Evolutionary conservation across 257 asterid genomes (phyloP).

Genomic region (Linaria vulgaris): DNA sequence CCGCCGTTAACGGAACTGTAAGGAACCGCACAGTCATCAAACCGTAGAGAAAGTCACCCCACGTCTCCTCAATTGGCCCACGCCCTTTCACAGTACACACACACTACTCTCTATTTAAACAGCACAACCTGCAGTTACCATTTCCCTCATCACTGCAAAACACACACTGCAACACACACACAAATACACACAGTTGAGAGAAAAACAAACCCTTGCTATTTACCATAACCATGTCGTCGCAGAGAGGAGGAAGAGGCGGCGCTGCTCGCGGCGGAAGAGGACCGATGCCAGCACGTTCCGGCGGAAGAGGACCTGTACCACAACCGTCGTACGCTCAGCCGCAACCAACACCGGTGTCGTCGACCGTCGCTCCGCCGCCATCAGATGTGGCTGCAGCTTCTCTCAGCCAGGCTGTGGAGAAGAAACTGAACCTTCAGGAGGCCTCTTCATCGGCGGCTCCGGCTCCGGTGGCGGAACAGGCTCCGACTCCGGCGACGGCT

Average conservation of each 20-base stretch:
- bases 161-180: too few species aligned
- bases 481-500: constrained; percentile 11
- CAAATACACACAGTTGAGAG: too few species aligned
- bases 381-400: constrained; percentile 26
- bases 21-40: too few species aligned
- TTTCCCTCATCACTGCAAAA: too few species aligned
- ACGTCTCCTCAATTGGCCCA: too few species aligned
- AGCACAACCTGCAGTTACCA: too few species aligned
- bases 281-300: constrained; percentile 3
- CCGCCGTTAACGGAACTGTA: too few species aligned
- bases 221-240: constrained; percentile 40
- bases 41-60: too few species aligned
- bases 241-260: constrained; percentile 14
- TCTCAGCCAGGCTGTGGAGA: constrained; percentile 33
- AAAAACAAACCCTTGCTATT: too few species aligned
- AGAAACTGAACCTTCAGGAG: constrained; percentile 34
- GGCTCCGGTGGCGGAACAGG: constrained; percentile 13
- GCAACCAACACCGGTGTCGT: too few species aligned
- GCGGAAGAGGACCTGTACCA: constrained; percentile 32
- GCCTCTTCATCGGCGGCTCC: constrained; percentile 30
- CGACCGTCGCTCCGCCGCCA: constrained; percentile 18
- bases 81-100: too few species aligned
- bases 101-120: too few species aligned
- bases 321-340: constrained; percentile 2
- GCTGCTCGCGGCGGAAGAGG: constrained; percentile 8